These are phyloP conservation scores for Salix viminalis DNA, from an alignment of 345 rosid genomes.

Conservation along the genomic window DNA sequence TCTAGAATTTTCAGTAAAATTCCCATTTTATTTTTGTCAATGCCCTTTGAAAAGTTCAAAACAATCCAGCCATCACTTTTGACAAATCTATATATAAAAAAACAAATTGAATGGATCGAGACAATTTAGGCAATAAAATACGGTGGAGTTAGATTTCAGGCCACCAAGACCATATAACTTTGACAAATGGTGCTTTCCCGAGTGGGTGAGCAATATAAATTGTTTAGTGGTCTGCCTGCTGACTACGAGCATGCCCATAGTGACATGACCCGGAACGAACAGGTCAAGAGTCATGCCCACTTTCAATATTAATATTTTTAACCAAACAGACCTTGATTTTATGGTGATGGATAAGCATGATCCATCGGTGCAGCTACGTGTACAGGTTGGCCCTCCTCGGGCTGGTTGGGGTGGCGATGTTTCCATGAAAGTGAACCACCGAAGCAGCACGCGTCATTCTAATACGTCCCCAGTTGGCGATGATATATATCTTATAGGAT, in stretches of 20 bases:
- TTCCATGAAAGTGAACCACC: neutral
- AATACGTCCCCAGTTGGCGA: too few relatives aligned
- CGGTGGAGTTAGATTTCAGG: neutral
- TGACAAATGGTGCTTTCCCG: neutral
- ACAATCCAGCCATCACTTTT: neutral
- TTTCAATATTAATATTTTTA: neutral
- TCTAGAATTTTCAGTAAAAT: neutral
- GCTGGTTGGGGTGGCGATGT: neutral
- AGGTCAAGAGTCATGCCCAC: neutral
- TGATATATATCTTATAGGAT: too few relatives aligned
- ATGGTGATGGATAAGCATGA: neutral
- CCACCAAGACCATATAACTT: neutral
- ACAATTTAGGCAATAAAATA: neutral
- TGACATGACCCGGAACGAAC: neutral
- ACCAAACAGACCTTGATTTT: neutral
- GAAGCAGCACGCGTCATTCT: neutral
- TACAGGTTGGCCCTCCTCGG: neutral
- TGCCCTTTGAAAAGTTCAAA: conserved; percentile 2
- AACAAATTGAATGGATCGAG: neutral
- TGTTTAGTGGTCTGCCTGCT: conserved; percentile 7
- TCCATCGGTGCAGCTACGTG: neutral
- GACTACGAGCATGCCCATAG: neutral
- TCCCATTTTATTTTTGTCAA: neutral
- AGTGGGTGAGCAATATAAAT: neutral
- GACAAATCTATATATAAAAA: neutral